Evolutionary conservation across 2,329 filamentous ascomycete species (phyloP).

Genomic region (Pseudogymnoascus sp.): DNA sequence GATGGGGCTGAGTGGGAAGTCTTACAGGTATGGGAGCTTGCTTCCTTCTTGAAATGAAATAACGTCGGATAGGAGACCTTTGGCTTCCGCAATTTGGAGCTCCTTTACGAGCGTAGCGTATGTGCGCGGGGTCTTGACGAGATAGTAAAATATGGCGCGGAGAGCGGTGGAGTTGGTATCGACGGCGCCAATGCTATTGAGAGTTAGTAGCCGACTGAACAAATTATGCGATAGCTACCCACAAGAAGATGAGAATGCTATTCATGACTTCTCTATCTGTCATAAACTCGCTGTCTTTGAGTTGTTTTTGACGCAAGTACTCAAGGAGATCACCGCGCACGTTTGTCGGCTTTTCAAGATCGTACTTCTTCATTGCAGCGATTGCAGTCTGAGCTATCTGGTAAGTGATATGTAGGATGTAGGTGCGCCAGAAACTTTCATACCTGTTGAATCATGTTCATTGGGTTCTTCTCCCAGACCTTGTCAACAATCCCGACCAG

Average conservation of each 20-base stretch:
- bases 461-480: neutral
- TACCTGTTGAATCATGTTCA: constrained; percentile 3
- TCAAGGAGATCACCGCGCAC: neutral
- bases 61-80: constrained; percentile 9
- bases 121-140: constrained; percentile 13
- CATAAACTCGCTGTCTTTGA: neutral
- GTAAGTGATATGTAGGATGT: neutral
- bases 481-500: neutral
- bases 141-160: constrained; percentile 15
- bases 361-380: neutral
- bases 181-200: constrained; percentile 11
- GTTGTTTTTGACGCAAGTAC: neutral
- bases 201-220: neutral
- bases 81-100: constrained; percentile 10
- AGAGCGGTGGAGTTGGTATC: constrained; percentile 17
- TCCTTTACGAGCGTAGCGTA: constrained; percentile 14
- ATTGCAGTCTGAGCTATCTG: neutral
- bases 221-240: neutral
- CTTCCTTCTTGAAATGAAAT: constrained; percentile 10
- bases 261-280: neutral
- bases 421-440: neutral
- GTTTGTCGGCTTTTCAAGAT: neutral
- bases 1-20: neutral
- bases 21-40: constrained; percentile 14
- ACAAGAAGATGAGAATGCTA: neutral